phyloP scores from a whole-genome alignment of 192 early-diverging fungal species.

The Umbelopsis sp. region DNA sequence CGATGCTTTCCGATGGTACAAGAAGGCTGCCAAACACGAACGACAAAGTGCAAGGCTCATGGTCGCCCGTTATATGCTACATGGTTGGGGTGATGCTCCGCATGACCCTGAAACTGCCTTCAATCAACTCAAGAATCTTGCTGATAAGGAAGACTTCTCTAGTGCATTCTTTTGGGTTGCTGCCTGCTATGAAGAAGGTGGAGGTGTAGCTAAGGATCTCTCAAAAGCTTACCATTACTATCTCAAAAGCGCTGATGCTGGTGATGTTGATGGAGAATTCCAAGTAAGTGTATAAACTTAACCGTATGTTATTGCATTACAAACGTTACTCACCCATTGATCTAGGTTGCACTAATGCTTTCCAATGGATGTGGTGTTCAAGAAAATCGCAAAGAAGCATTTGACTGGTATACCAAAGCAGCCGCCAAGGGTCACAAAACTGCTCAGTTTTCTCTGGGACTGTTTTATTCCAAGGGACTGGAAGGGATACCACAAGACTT shows the following conservation, averaged over 20 bases:
- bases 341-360: constrained; percentile 42
- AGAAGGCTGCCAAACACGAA: constrained; percentile 16
- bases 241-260: constrained; percentile 22
- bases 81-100: constrained; percentile 30
- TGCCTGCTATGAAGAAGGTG: constrained; percentile 25
- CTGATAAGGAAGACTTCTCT: constrained; percentile 17
- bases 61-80: constrained; percentile 31
- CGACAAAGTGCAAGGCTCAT: constrained; percentile 28
- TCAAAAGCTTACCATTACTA: constrained; percentile 31
- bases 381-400: constrained; percentile 31
- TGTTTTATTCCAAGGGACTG: constrained; percentile 35
- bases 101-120: constrained; percentile 19
- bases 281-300: constrained; percentile 27
- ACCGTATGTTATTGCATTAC: too few relatives aligned
- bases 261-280: constrained; percentile 34
- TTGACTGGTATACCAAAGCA: constrained; percentile 41
- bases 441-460: constrained; percentile 36
- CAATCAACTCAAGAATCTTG: constrained; percentile 17
- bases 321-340: too few relatives aligned
- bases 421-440: constrained; percentile 22
- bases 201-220: constrained; percentile 2
- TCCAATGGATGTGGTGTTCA: constrained; percentile 38
- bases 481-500: constrained; percentile 31
- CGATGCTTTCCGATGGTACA: constrained; percentile 19
- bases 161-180: constrained; percentile 31